Conservation (phyloP, 2,329 filamentous ascomycete species). For the Chrysoporthe puriensis region DNA sequence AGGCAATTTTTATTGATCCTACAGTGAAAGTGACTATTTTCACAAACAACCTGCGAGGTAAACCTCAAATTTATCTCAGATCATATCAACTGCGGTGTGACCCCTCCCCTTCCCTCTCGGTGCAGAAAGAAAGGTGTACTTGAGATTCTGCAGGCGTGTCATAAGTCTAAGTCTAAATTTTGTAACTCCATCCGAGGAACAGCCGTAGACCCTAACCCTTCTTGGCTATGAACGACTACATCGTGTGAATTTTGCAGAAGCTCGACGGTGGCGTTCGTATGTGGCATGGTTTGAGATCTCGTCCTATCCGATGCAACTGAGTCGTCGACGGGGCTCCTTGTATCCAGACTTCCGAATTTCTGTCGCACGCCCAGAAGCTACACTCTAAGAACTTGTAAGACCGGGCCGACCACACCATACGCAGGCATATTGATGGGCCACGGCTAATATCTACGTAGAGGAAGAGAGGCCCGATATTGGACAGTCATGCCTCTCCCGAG, state of each 20-base stretch:
- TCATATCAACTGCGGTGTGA: not conserved
- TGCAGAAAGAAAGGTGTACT: not conserved
- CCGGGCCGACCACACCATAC: too few species aligned
- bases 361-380: too few species aligned
- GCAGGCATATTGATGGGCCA: not conserved
- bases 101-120: not conserved
- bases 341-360: too few species aligned
- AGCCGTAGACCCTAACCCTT: conserved; percentile 2
- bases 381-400: too few species aligned
- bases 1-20: too few species aligned
- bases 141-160: not conserved
- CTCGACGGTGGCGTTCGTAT: not conserved
- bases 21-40: too few species aligned
- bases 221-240: not conserved
- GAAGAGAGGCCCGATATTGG: not conserved
- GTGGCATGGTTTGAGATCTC: too few species aligned
- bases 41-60: too few species aligned
- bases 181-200: not conserved
- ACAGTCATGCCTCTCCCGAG: conserved; percentile 37
- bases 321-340: too few species aligned
- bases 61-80: too few species aligned
- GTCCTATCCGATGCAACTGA: too few species aligned
- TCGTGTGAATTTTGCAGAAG: not conserved
- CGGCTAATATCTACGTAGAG: not conserved
- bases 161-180: too few species aligned